Evolutionary conservation across 75 land plant species (phyloP), one percentile per base, ranked within the genome.

Genomic region (Cunninghamia lanceolata): DNA sequence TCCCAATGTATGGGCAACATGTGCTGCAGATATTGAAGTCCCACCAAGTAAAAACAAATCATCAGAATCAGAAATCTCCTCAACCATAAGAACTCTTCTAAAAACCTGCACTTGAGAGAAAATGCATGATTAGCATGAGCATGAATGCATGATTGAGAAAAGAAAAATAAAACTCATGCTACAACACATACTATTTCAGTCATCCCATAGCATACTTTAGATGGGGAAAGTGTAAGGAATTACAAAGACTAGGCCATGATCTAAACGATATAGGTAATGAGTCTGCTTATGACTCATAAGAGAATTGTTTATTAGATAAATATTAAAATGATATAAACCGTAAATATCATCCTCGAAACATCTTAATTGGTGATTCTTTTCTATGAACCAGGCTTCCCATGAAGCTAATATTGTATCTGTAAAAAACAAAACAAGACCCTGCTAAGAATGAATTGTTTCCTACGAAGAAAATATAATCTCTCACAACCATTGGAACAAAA

Each of bases 31-130:
- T 42, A 96, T 86, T 52, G 98, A 96, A 86, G 94, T 90, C 46
- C 98, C 98, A 86, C 98, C 98, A 87, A 91, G 77, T 38, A 73
- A 45, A 82, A 96, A 94, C 85, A 96, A 96, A 87, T 96, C 92
- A 87, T 94, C 95, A 89, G 91, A 78, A 76, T 85, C 73, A 0
- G 86, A 86, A 46, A 96, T 30, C 45, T 91, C 85, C n/a, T 92
- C 87, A 50, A 87, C 85, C 88, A 77, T 75, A 73, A 96, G 87
- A 63, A 92, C 94, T 83, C 87, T 88, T 83, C 75, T 76, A 90
- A 95, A 95, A 32, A 87, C 95, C 96, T 95, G 91, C 42, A 78
- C 30, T 43, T 50, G 34, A 43, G 14, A 54, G 15, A 9, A 19
- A 78, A 40, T 78, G 10, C 43, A 78, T 40, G 81, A 5, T 78